Conservation (phyloP, 2,329 filamentous ascomycete species). For the Berkeleyomyces rouxiae region DNA sequence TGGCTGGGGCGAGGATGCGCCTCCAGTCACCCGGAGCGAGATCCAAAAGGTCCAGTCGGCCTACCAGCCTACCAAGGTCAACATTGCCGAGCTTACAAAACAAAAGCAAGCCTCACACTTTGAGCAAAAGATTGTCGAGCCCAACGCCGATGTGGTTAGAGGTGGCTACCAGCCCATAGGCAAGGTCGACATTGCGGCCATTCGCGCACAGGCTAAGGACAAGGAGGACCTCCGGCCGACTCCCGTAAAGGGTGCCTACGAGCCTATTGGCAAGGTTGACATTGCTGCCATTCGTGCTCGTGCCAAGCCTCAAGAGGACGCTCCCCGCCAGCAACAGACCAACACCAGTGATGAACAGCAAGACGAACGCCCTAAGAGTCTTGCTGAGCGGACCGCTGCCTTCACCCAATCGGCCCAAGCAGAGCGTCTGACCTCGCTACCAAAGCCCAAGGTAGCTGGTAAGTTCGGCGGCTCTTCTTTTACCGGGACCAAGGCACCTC, state of each 20-base stretch:
- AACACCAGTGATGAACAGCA: conserved; percentile 19
- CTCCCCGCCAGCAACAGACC: conserved; percentile 17
- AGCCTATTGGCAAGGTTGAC: conserved; percentile 91
- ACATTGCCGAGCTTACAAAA: conserved; percentile 69
- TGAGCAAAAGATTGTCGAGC: conserved; percentile 26
- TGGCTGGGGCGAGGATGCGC: conserved; percentile 89
- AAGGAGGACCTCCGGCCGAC: conserved; percentile 63
- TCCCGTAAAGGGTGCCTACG: conserved; percentile 79
- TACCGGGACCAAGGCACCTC: conserved; percentile 74
- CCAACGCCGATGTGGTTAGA: conserved; percentile 48
- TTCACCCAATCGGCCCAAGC: conserved; percentile 47
- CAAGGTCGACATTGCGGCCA: conserved; percentile 91
- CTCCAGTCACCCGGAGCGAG: conserved; percentile 71
- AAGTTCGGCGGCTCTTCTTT: conserved; percentile 66
- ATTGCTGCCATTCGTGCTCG: conserved; percentile 83
- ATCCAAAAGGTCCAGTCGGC: conserved; percentile 84
- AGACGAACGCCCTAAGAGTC: conserved; percentile 34
- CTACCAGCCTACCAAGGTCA: conserved; percentile 90
- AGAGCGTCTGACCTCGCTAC: conserved; percentile 69
- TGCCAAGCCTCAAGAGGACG: conserved; percentile 38
- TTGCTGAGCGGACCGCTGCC: conserved; percentile 60
- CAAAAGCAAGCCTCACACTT: conserved; percentile 30
- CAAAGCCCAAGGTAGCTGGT: conserved; percentile 89
- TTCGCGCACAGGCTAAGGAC: conserved; percentile 57
- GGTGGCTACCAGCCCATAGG: conserved; percentile 88